These are phyloP conservation scores for Diaporthe capsici DNA, from an alignment of 2,329 filamentous ascomycete species.

Conservation along the genomic window DNA sequence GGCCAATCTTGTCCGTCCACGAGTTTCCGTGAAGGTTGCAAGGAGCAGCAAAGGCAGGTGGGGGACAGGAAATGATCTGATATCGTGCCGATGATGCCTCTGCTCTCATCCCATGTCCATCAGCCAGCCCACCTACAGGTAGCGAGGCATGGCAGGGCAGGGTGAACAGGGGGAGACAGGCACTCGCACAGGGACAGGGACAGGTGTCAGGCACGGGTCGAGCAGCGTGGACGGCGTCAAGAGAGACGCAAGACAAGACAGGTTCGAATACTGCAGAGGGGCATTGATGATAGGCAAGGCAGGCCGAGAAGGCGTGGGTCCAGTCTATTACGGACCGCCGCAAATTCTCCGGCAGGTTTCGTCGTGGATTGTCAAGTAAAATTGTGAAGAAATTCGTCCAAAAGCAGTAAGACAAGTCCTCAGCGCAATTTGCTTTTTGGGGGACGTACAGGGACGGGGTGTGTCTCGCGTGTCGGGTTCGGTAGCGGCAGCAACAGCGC, in stretches of 20 bases:
- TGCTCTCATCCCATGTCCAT: conserved; percentile 29
- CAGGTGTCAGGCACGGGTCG: conserved; percentile 39
- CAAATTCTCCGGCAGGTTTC: conserved; percentile 43
- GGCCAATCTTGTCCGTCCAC: background rate
- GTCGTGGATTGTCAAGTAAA: conserved; percentile 40
- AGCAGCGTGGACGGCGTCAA: conserved; percentile 35
- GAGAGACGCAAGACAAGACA: conserved; percentile 36
- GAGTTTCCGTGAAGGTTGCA: background rate
- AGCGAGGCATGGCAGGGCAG: conserved; percentile 34
- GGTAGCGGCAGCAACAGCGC: conserved; percentile 31
- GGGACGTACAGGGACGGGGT: conserved; percentile 41
- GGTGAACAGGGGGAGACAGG: conserved; percentile 27
- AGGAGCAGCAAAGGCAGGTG: conserved; percentile 22
- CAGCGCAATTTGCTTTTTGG: conserved; percentile 43
- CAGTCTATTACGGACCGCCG: conserved; percentile 43
- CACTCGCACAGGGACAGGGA: conserved; percentile 32
- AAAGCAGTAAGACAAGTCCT: conserved; percentile 42
- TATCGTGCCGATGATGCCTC: conserved; percentile 31
- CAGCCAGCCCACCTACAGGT: conserved; percentile 23
- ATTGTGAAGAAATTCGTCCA: conserved; percentile 39
- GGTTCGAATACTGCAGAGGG: conserved; percentile 34
- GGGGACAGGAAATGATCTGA: conserved; percentile 30
- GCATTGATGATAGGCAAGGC: conserved; percentile 39
- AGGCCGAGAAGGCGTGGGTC: conserved; percentile 41
- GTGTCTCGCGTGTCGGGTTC: conserved; percentile 43